A percentile compares a stretch with the other conserved stretches of the same genome.
Evolutionary conservation across 352 stramenopile species (phyloP).

Genomic region (Pythium folliculosum): DNA sequence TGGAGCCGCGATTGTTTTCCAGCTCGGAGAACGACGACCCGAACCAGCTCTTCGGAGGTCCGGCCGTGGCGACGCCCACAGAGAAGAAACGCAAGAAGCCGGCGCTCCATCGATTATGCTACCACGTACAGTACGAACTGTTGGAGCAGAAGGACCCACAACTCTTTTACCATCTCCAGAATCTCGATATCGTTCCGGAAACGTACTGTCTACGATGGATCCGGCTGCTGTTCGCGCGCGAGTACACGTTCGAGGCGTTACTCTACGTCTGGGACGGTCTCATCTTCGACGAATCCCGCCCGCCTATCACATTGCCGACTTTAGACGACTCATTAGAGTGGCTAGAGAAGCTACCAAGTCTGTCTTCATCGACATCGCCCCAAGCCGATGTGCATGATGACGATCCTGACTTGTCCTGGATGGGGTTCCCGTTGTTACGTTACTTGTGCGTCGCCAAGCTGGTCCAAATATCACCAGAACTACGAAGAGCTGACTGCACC

Average conservation of each 20-base stretch:
- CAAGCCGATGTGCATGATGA: constrained; percentile 9
- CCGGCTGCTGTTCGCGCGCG: constrained; percentile 73
- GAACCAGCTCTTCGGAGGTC: constrained; percentile 30
- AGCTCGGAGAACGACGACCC: constrained; percentile 32
- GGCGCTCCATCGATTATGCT: constrained; percentile 64
- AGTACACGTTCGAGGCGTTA: constrained; percentile 67
- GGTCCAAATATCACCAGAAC: constrained; percentile 50
- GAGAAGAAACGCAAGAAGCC: constrained; percentile 35
- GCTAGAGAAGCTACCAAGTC: constrained; percentile 38
- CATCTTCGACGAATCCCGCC: constrained; percentile 43
- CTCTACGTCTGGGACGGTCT: constrained; percentile 73
- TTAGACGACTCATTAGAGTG: constrained; percentile 41
- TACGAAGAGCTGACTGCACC: constrained; percentile 64
- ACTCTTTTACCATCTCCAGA: constrained; percentile 76
- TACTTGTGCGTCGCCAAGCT: constrained; percentile 73
- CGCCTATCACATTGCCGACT: constrained; percentile 39
- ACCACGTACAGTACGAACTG: constrained; percentile 76
- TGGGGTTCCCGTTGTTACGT: constrained; percentile 66
- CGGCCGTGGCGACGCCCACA: constrained; percentile 12
- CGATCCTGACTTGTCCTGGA: constrained; percentile 34
- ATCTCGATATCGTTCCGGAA: constrained; percentile 78
- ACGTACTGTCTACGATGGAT: constrained; percentile 85
- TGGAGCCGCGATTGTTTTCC: constrained; percentile 31
- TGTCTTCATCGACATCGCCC: not conserved
- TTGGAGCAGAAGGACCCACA: constrained; percentile 81